Evolutionary conservation across 176 grass and related monocot species (phyloP), one percentile per base, ranked within the genome.

Genomic region (Lolium rigidum): DNA sequence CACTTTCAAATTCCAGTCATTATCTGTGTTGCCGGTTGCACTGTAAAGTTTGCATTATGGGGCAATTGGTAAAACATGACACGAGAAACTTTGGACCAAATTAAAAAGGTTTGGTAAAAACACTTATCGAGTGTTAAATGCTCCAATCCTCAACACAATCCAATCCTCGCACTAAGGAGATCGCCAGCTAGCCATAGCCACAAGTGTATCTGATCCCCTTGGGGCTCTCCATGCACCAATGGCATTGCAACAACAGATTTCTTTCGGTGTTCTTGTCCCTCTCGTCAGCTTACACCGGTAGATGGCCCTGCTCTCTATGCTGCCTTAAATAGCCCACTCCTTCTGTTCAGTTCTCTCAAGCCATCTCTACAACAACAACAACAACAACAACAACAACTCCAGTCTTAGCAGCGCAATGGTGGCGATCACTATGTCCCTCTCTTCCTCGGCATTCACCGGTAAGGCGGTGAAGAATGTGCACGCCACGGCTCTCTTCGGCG

Each of bases 121-220:
- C 49, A 15, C 3, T 54, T 54, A 43, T 43, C 41, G 41, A 43
- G 41, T 35, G 31, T 35, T 35, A 35, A 1, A 35, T 35, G 31
- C 31, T 35, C 31, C 31, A 35, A 35, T 35, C 31, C 31, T 35
- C 31, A 35, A 35, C 18, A 44, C 68, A 70, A n/a, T 38, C 7
- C 41, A 43, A 43, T 43, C 41, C 17, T 41, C 26, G 20, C 37
- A n/a, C 38, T 70, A 20, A 12, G 37, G 68, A 44, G 38, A n/a
- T 70, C 44, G 38, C 38, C 38, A 70, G 18, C 38, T 70, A 70
- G 39, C 10, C 38, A 43, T 70, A 70, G 18, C 68, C 68, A 70
- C 67, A 70, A 44, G 18, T 70, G 67, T 43, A 70, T 70, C 38
- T 44, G 18, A 70, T 44, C 68, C 68, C 2, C 62, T 65, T 65